These are phyloP conservation scores for Secale cereale DNA, from an alignment of 176 grass and related monocot genomes.

Conservation along the genomic window DNA sequence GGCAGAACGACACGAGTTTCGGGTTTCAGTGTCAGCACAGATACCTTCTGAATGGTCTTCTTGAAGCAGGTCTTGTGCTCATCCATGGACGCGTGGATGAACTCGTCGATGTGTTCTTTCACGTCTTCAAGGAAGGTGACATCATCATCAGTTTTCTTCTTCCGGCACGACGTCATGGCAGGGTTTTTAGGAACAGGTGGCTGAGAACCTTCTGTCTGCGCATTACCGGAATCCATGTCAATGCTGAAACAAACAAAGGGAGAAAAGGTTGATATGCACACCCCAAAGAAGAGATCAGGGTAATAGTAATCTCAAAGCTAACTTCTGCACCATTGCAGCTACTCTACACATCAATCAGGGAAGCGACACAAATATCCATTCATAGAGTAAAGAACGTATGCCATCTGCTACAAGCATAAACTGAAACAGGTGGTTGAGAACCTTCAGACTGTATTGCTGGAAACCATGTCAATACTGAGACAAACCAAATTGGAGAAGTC, in stretches of 20 bases:
- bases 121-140: conserved; percentile 69
- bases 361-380: neutral
- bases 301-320: neutral
- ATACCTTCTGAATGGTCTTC: conserved; percentile 83
- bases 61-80: conserved; percentile 95
- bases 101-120: conserved; percentile 90
- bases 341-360: neutral
- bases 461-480: conserved; percentile 48
- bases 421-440: neutral
- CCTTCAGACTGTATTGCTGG: conserved; percentile 35
- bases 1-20: neutral
- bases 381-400: neutral
- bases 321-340: neutral
- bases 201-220: conserved; percentile 30
- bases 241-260: neutral
- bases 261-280: neutral
- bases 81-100: conserved; percentile 89
- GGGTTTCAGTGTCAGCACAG: neutral
- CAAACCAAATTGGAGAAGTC: neutral
- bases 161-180: conserved; percentile 70
- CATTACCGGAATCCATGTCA: conserved; percentile 61
- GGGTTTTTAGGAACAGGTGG: conserved; percentile 39
- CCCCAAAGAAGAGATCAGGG: neutral
- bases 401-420: neutral
- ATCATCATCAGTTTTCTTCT: conserved; percentile 76